A percentile compares a stretch with the other conserved stretches of the same genome.
phyloP scores from a whole-genome alignment of 1,284 basidiomycete genomes.

The Marasmius sp. region DNA sequence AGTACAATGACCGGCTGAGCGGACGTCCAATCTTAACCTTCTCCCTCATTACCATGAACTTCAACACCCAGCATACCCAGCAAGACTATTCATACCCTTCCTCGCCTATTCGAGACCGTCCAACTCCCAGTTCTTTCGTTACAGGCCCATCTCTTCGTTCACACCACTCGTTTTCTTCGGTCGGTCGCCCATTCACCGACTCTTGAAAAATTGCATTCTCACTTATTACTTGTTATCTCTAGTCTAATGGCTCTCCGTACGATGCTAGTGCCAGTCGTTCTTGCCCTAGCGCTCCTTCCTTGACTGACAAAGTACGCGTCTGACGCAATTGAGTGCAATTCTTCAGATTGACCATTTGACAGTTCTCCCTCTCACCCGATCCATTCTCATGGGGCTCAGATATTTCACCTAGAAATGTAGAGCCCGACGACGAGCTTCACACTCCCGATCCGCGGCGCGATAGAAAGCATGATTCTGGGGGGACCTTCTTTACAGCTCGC shows the following conservation, averaged over 20 bases:
- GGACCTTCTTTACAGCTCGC: conserved; percentile 68
- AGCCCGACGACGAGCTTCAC: conserved; percentile 73
- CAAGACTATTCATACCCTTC: conserved; percentile 40
- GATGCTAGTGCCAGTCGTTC: conserved; percentile 12
- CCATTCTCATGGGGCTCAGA: conserved; percentile 68
- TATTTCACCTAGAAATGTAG: conserved; percentile 50
- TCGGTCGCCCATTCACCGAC: conserved; percentile 20
- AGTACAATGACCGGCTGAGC: too few relatives aligned
- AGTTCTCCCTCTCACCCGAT: conserved; percentile 76
- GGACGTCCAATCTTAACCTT: background rate
- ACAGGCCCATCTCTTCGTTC: conserved; percentile 41
- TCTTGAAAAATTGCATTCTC: background rate
- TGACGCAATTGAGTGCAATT: background rate
- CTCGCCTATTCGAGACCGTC: conserved; percentile 20
- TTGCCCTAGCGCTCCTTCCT: conserved; percentile 18
- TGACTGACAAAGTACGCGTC: conserved; percentile 41
- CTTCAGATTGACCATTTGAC: background rate
- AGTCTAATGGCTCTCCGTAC: conserved; percentile 31
- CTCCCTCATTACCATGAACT: background rate
- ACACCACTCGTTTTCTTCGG: conserved; percentile 43
- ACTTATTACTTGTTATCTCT: conserved; percentile 15
- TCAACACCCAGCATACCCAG: background rate
- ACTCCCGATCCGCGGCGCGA: conserved; percentile 76
- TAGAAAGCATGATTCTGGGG: conserved; percentile 56
- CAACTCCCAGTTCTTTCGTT: conserved; percentile 43